phyloP scores from a whole-genome alignment of 257 asterid species.

The Capsicum rhomboideum region DNA sequence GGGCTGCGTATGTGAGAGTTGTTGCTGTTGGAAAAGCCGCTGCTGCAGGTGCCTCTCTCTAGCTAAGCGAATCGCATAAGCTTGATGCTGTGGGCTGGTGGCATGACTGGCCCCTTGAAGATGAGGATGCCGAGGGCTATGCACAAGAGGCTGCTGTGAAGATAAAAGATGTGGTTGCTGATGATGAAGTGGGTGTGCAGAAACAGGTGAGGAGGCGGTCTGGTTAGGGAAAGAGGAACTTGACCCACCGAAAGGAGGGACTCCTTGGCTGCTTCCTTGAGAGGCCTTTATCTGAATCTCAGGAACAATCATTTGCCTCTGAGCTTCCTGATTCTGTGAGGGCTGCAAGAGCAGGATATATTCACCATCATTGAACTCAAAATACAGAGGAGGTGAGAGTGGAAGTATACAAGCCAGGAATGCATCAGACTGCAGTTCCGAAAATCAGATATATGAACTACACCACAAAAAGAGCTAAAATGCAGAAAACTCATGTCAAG shows the following conservation, averaged over 20 bases:
- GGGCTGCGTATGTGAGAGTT: conserved; percentile 45
- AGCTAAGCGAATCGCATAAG: conserved; percentile 61
- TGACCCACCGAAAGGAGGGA: conserved; percentile 25
- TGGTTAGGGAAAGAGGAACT: conserved; percentile 31
- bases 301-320: conserved; percentile 50
- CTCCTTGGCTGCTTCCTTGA: conserved; percentile 35
- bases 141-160: conserved; percentile 27
- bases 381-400: neutral
- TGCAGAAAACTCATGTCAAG: neutral
- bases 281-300: conserved; percentile 59
- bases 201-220: conserved; percentile 32
- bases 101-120: conserved; percentile 67
- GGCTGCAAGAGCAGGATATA: conserved; percentile 30
- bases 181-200: conserved; percentile 28
- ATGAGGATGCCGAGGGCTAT: conserved; percentile 27
- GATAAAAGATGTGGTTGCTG: conserved; percentile 34
- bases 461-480: neutral
- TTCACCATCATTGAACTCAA: neutral
- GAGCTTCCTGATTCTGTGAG: conserved; percentile 51
- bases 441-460: neutral
- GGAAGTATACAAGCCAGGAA: neutral
- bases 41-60: conserved; percentile 76
- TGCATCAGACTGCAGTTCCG: neutral
- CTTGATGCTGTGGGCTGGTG: conserved; percentile 62
- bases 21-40: conserved; percentile 41